Conservation (phyloP, 805 yeast genomes). For the Yamadazyma kitorensis region DNA sequence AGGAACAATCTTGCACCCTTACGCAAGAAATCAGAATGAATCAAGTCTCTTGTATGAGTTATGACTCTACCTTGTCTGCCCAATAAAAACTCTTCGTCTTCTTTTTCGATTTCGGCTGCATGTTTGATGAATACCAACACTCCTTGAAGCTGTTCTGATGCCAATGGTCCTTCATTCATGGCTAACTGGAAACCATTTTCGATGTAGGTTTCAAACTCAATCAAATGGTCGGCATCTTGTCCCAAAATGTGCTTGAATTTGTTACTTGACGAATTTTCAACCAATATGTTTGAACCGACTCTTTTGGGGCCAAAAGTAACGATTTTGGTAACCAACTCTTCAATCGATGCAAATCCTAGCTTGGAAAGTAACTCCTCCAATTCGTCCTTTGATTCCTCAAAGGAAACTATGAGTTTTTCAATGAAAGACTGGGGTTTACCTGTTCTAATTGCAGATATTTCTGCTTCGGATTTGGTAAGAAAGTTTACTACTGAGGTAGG, state of each 20-base stretch:
- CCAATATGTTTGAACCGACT: conserved; percentile 69
- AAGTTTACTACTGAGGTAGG: conserved; percentile 49
- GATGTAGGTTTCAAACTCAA: conserved; percentile 56
- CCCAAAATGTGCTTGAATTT: conserved; percentile 30
- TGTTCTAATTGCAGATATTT: conserved; percentile 33
- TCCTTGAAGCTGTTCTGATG: conserved; percentile 86
- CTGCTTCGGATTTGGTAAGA: conserved; percentile 44
- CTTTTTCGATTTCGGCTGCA: conserved; percentile 20
- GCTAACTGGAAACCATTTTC: conserved; percentile 85
- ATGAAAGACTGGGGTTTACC: conserved; percentile 8
- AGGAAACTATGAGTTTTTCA: conserved; percentile 8
- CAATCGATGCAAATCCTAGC: conserved; percentile 15
- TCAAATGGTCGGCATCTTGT: conserved; percentile 14
- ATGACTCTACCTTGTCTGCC: conserved; percentile 71
- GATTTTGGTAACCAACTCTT: conserved; percentile 32
- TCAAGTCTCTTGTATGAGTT: conserved; percentile 66
- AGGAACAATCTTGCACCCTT: conserved; percentile 89
- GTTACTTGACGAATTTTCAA: conserved; percentile 45
- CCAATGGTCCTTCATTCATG: conserved; percentile 79
- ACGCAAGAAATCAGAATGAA: conserved; percentile 66
- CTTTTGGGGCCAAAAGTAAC: conserved; percentile 76
- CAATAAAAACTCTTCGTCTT: conserved; percentile 27
- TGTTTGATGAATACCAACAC: conserved; percentile 48
- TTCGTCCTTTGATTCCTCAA: conserved; percentile 10
- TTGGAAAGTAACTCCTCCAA: conserved; percentile 6